A percentile compares a stretch with the other conserved stretches of the same genome.
phyloP scores from a whole-genome alignment of 164 flowering plant species.

The Vitis riparia region DNA sequence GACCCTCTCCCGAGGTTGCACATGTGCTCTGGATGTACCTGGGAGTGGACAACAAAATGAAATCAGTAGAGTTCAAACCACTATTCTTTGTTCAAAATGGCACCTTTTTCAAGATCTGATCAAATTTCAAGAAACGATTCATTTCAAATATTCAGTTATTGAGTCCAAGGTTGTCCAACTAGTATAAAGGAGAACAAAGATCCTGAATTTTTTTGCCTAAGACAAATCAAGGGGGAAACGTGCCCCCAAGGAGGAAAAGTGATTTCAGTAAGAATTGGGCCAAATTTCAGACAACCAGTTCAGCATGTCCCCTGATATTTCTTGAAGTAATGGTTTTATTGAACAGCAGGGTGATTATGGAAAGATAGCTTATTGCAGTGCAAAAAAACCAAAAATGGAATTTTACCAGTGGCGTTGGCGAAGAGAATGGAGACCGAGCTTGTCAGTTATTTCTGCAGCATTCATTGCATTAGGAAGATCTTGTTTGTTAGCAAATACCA shows the following conservation, averaged over 20 bases:
- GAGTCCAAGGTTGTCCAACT: too few species aligned
- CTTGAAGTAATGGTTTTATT: too few species aligned
- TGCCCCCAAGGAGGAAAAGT: too few species aligned
- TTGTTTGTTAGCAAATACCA: constrained; percentile 47
- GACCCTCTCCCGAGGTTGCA: constrained; percentile 78
- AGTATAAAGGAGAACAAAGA: not conserved
- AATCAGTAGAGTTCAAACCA: not conserved
- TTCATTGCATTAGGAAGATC: constrained; percentile 46
- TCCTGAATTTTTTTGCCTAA: not conserved
- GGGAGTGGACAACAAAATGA: constrained; percentile 8
- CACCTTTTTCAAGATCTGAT: too few species aligned
- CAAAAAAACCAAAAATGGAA: not conserved
- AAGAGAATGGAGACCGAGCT: constrained; percentile 44
- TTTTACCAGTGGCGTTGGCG: constrained; percentile 57
- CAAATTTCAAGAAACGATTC: too few species aligned
- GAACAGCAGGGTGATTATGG: not conserved
- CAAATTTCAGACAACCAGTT: too few species aligned
- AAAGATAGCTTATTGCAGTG: not conserved
- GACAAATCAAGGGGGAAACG: too few species aligned
- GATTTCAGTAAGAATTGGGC: too few species aligned
- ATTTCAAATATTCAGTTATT: too few species aligned
- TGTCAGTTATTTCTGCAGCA: constrained; percentile 41
- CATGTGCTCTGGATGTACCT: constrained; percentile 79
- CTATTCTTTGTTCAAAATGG: not conserved
- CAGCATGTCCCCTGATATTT: too few species aligned